Evolutionary conservation across 169 alveolate genomes (phyloP).

Genomic region (Blepharisma undulans): DNA sequence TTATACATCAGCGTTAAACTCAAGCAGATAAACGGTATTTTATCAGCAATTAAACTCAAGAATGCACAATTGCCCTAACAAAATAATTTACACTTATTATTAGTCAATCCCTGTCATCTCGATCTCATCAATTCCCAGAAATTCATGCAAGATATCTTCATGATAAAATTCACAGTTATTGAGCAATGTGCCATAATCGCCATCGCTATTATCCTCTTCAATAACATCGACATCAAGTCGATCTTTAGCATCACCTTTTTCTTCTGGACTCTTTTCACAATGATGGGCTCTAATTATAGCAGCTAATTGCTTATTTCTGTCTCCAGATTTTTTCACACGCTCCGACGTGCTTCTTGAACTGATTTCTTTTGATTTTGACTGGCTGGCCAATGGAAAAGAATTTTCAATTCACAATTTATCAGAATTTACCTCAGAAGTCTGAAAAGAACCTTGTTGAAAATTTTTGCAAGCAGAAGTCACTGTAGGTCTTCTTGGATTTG

Average conservation of each 20-base stretch:
- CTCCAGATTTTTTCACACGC: background rate
- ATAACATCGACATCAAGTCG: background rate
- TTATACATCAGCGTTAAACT: no score
- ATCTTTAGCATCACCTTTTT: background rate
- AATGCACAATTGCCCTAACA: background rate
- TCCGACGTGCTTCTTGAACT: background rate
- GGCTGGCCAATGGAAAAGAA: background rate
- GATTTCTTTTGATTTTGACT: background rate
- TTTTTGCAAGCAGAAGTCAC: background rate
- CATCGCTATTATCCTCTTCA: background rate
- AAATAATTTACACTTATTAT: background rate
- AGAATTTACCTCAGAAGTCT: background rate
- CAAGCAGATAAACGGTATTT: background rate
- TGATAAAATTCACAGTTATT: background rate
- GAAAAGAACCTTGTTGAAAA: background rate
- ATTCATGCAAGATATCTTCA: background rate
- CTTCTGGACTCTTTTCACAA: background rate
- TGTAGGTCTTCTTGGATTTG: background rate
- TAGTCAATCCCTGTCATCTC: background rate
- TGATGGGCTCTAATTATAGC: background rate
- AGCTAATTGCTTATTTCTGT: background rate
- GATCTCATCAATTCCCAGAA: background rate
- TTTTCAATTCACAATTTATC: background rate
- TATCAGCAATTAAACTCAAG: background rate
- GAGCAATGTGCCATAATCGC: background rate